phyloP scores from a whole-genome alignment of 768 basidiomycete species.

The Chalciporus sphaerocephalus region DNA sequence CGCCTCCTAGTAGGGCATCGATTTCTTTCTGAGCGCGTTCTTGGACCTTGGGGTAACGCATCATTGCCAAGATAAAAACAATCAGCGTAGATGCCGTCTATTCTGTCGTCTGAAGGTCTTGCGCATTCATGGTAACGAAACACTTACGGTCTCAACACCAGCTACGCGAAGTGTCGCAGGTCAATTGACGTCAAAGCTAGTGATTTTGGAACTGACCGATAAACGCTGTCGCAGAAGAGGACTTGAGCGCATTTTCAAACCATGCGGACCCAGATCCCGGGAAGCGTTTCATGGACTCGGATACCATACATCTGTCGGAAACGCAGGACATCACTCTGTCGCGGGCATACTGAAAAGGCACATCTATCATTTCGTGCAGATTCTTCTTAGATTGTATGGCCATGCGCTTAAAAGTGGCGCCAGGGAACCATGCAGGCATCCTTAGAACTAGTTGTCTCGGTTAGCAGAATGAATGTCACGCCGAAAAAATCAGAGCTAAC shows the following conservation, averaged over 20 bases:
- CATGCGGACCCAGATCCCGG: slow-evolving; percentile 12
- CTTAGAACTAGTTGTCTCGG: slow-evolving; percentile 22
- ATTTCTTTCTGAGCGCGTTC: slow-evolving; percentile 33
- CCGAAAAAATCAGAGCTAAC: slow-evolving; percentile 19
- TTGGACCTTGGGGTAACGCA: slow-evolving; percentile 32
- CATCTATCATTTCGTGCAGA: slow-evolving; percentile 26
- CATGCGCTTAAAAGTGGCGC: slow-evolving; percentile 30
- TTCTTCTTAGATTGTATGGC: slow-evolving; percentile 29
- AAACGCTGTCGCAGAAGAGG: slow-evolving; percentile 31
- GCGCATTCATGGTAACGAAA: background rate
- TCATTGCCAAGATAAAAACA: slow-evolving; percentile 34
- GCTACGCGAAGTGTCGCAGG: slow-evolving; percentile 11
- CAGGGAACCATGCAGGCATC: slow-evolving; percentile 34
- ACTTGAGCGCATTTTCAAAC: slow-evolving; percentile 29
- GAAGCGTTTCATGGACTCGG: slow-evolving; percentile 27
- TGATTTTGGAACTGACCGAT: slow-evolving; percentile 20
- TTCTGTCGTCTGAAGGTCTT: slow-evolving; percentile 1
- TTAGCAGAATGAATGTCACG: slow-evolving; percentile 10
- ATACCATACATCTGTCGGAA: slow-evolving; percentile 28
- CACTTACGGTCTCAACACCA: slow-evolving; percentile 29
- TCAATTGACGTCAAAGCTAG: slow-evolving; percentile 7
- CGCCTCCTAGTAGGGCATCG: slow-evolving; percentile 27
- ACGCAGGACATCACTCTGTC: slow-evolving; percentile 19
- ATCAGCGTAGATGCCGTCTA: slow-evolving; percentile 32
- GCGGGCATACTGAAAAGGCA: slow-evolving; percentile 28